Percentiles rank a stretch among this genome's conserved stretches.
Conservation (phyloP, 139 green algal genomes). For the Tetradesmus obliquus region DNA sequence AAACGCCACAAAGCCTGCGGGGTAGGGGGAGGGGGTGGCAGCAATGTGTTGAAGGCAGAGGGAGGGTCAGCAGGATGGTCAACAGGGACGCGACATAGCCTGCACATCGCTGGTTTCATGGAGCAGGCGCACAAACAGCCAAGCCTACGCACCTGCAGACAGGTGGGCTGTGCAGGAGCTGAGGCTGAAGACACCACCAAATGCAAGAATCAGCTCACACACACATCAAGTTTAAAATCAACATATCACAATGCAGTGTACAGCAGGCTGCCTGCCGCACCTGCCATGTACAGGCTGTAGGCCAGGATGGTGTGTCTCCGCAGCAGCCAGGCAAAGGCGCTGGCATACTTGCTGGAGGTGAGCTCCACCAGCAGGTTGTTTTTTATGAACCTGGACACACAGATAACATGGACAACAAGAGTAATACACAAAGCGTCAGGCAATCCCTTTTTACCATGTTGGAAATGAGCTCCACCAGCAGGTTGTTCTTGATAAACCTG, state of each 20-base stretch:
- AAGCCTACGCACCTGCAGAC: too few relatives aligned
- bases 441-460: too few relatives aligned
- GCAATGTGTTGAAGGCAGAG: neutral
- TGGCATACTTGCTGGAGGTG: conserved; percentile 43
- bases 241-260: too few relatives aligned
- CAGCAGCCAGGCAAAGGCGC: conserved; percentile 73
- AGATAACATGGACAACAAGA: neutral
- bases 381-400: conserved; percentile 84
- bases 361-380: conserved; percentile 90
- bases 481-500: conserved; percentile 93
- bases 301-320: conserved; percentile 83
- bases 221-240: too few relatives aligned
- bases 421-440: too few relatives aligned
- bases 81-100: too few relatives aligned
- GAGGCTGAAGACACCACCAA: too few relatives aligned
- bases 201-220: too few relatives aligned
- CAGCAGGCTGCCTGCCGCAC: conserved; percentile 42
- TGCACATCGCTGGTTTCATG: too few relatives aligned
- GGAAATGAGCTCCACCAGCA: conserved; percentile 80
- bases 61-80: too few relatives aligned
- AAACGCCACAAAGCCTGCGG: conserved; percentile 89
- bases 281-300: conserved; percentile 85
- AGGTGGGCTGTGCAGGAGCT: too few relatives aligned
- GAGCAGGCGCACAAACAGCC: too few relatives aligned
- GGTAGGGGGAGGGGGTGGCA: neutral